Evolutionary conservation across 2,329 filamentous ascomycete species (phyloP).

Genomic region (Aaosphaeria arxii): DNA sequence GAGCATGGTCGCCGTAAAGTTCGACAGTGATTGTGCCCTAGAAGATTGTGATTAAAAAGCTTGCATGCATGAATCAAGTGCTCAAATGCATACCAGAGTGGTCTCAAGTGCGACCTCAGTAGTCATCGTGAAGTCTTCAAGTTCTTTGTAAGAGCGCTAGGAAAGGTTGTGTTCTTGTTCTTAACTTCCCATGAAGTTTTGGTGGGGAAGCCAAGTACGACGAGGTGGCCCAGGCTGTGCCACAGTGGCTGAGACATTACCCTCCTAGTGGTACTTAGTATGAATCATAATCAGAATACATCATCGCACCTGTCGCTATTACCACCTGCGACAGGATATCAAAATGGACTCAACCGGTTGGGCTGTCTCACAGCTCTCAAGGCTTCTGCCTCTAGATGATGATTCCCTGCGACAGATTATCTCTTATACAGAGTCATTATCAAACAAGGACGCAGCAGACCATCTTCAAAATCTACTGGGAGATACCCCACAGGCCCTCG

Average conservation of each 20-base stretch:
- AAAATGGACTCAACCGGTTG: conserved; percentile 47
- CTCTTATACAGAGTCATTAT: conserved; percentile 73
- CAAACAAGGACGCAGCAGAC: conserved; percentile 73
- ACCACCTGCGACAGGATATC: no score
- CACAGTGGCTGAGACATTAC: no score
- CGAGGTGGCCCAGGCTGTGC: no score
- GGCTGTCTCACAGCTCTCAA: conserved; percentile 70
- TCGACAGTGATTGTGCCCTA: conserved; percentile 83
- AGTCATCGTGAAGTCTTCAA: conserved; percentile 19
- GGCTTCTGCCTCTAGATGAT: conserved; percentile 80
- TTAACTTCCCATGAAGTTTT: no score
- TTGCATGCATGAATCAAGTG: background rate
- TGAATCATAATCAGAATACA: no score
- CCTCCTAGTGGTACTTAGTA: no score
- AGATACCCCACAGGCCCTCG: conserved; percentile 71
- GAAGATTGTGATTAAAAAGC: conserved; percentile 2
- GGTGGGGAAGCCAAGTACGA: no score
- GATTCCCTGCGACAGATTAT: conserved; percentile 81
- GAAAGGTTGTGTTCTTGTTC: no score
- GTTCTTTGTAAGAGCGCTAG: no score
- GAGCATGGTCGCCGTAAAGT: conserved; percentile 86
- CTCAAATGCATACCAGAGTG: conserved; percentile 63
- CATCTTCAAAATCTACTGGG: conserved; percentile 88
- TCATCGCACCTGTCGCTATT: no score
- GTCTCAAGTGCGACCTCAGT: conserved; percentile 81